Base-by-base conservation (phyloP, 371 early-diverging fungal species). In the Mucor piriformis region DNA sequence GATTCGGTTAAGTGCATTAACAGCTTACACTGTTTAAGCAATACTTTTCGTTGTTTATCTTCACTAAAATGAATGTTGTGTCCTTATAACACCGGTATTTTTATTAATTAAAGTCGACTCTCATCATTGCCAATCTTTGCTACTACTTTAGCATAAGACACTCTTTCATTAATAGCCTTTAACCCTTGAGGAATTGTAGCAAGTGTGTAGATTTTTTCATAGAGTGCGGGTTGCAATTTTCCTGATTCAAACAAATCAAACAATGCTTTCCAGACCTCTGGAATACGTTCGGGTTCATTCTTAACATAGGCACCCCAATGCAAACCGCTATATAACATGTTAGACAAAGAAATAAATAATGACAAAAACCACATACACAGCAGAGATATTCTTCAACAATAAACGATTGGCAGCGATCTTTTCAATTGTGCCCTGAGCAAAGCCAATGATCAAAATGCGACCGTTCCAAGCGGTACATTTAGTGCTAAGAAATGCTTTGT, bases 401-500 rank as follows among this genome's bases (percentile, higher is more conserved):
- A 95, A 70, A 12, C 92, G 82, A 64, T 95, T 95, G 3, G 87
- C 78, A 1, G 94, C 82, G 3, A 95, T 73, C 61, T 90, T 89
- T 61, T 95, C 95, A 62, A 92, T 90, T 1, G 74, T 74, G 13
- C 93, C 94, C 24, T 85, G 86, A 5, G 93, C 93, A 77, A 95
- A 95, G 4, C 94, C 96, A 46, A 95, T 84, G 6, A 95, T 88
- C 10, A 95, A 67, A 3, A 93, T 75, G 34, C 94, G 87, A 3
- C 91, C 95, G 67, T 88, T 90, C 90, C 92, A 93, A 13, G 92
- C 93, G n/a, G 87, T 77, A 56, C 93, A 92, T 55, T 88, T 81
- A 11, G 77, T 87, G 47, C 81, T 80, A 62, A 10, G 32, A 46
- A 29, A 61, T 23, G 32, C 10, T 6, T 12, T 34, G 29, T 5